Percentiles rank a stretch among this genome's conserved stretches.
These are phyloP conservation scores for Ganoderma resinaceum DNA, from an alignment of 1,284 basidiomycete genomes.

Conservation along the genomic window DNA sequence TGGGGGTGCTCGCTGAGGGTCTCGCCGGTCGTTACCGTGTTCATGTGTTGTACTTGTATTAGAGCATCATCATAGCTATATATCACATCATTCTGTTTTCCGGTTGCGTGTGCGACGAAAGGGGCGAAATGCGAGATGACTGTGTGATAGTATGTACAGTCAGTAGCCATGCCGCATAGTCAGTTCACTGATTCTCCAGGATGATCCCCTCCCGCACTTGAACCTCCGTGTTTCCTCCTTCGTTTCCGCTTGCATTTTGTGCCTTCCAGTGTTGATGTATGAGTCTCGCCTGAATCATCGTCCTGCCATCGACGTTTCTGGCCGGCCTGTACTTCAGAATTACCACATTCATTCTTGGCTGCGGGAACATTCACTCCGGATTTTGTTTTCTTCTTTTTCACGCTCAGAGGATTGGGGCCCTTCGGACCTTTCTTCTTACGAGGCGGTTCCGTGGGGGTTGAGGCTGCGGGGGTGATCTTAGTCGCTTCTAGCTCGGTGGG, in stretches of 20 bases:
- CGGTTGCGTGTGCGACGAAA: neutral
- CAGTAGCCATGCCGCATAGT: neutral
- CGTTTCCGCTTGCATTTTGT: slow-evolving; percentile 44
- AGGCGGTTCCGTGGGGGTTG: slow-evolving; percentile 46
- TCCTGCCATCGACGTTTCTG: slow-evolving; percentile 37
- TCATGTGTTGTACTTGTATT: slow-evolving; percentile 19
- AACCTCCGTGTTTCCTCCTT: slow-evolving; percentile 37
- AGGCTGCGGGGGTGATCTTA: slow-evolving; percentile 42
- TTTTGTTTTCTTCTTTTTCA: slow-evolving; percentile 81
- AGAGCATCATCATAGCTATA: slow-evolving; percentile 16
- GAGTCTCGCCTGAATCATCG: slow-evolving; percentile 17
- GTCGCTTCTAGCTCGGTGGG: slow-evolving; percentile 55
- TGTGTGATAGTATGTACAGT: neutral
- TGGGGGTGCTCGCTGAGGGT: slow-evolving; percentile 62
- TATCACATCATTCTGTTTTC: slow-evolving; percentile 11
- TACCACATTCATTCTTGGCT: slow-evolving; percentile 8
- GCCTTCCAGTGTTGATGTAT: slow-evolving; percentile 6
- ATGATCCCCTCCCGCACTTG: neutral
- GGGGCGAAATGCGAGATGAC: neutral
- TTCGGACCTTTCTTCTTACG: slow-evolving; percentile 78
- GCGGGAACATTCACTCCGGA: neutral
- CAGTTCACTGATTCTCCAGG: neutral
- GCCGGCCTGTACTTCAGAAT: slow-evolving; percentile 16
- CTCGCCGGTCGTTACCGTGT: slow-evolving; percentile 4
- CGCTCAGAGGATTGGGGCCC: slow-evolving; percentile 91